Base-by-base conservation (phyloP, 2,329 filamentous ascomycete species). In the Cyphellophora europaea region DNA sequence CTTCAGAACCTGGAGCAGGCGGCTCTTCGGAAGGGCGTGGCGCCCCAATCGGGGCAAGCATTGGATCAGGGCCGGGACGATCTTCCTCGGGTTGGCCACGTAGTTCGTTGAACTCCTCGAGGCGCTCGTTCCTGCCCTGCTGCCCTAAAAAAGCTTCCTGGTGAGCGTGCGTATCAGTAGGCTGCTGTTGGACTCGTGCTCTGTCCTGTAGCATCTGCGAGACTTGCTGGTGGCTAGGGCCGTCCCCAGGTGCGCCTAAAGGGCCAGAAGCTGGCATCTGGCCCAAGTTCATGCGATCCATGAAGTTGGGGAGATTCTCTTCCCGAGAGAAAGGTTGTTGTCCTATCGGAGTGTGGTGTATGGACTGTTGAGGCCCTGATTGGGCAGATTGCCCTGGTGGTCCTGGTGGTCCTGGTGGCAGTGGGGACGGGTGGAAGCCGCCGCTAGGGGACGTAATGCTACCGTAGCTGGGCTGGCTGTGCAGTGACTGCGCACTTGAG, bases 381-480 rank as follows among this genome's bases (percentile, higher is more conserved):
- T 30, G 15, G 2, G 27, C n/a, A 30, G 27, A 30, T 13, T 8
- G 14, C 2, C 14, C 14, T 13, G 18, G 18, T 10, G 27, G 27
- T 3, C 27, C 27, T 2, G n/a, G 10, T n/a, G n/a, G n/a, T 25
- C 21, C 21, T n/a, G 21, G 73, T 60, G 53, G 74, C 53, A 66
- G 77, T 38, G 67, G 68, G 43, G 75, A 69, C 35, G 72, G 68
- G 48, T 79, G 74, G 52, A 77, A 79, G 8, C 76, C 77, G 38
- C 81, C n/a, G 16, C 19, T 75, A 2, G 88, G 87, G n/a, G 87
- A 93, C 3, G 85, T 79, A 47, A 98, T 93, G 60, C 83, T 95
- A 12, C 89, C 86, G 54, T 91, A 95, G 61, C 89, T 96, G 14
- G 89, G 89, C 59, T 98, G 91, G 55, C 87, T 95, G 54, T 98